Base-by-base conservation (phyloP, 345 rosid genomes). In the Ceriops tagal region DNA sequence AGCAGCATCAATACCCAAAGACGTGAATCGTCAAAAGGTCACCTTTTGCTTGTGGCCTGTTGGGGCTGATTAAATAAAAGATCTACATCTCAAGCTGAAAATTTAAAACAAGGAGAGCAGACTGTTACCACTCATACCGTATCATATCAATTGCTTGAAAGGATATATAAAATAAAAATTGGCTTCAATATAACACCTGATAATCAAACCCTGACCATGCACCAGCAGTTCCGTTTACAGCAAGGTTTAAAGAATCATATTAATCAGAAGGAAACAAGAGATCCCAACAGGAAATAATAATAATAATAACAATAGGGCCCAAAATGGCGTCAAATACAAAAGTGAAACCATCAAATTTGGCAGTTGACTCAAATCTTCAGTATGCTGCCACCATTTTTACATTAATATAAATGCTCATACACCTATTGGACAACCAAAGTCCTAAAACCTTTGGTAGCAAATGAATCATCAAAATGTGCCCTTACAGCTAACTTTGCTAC, bases 321-420 rank as follows among this genome's bases (percentile, higher is more conserved):
- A 30, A 30, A 24, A 8, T 34, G 22, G 37, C 51, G 20, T 66
- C 61, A 34, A 66, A 32, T 22, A 31, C 60, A 61, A 61, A 37
- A 28, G 34, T 32, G 43, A 61, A 39, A 52, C 32, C 67, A 27
- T 62, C 53, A 70, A 63, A 71, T 4, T 62, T 71, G 68, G 62
- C 31, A 37, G 68, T 6, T 24, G 62, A 61, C 62, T 39, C 46
- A 6, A 27, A 31, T 55, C 24, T 53, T 61, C 26, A 53, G 10
- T 20, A 52, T 31, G 55, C 22, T 2, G 26, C 30, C 32, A 19
- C 39, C 1, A 11, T 21, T 35, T 8, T 35, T 0, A 52, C 19
- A 62, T 59, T 18, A 31, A 30, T 16, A 43, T 21, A 39, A 39
- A 24, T 39, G 55, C 30, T 64, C 68, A 37, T 56, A 56, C 62